Evolutionary conservation across 1,139 yeast genomes (phyloP), one percentile per base, ranked within the genome.

Genomic region (Groenewaldozyma sp.): DNA sequence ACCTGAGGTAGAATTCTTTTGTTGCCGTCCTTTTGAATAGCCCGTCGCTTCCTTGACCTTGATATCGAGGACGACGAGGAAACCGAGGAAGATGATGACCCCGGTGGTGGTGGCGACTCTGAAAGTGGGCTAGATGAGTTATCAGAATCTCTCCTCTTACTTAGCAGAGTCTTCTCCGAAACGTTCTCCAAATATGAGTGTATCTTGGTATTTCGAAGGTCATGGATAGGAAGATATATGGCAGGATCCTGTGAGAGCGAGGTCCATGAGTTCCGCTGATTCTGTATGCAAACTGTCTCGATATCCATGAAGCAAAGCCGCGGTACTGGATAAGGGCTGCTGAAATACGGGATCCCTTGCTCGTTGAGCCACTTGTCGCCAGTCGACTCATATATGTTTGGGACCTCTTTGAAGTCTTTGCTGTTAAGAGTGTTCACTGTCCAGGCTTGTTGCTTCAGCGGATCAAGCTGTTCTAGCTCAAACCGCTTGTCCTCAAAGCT

Each of bases 391-490:
- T 60, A 53, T 2, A 77, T 47, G 2, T 74, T 66, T 20, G 60
- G 58, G 1, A 79, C 84, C 11, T 62, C 62, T 42, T 67, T 64
- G 59, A 80, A 79, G 45, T 60, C 65, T 3, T 48, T 47, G 1
- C 64, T 55, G 11, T 57, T 52, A 1, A 78, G 55, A 1, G 67
- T 64, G 36, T 63, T 64, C 10, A 68, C 58, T 1, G 82, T 69
- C 84, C 86, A 78, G 38, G 74, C 74, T 45, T 69, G 72, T 36
- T 74, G 78, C 4, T 60, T 61, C 22, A 76, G 48, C 10, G 67
- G 48, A 1, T 66, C 53, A 5, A 67, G 45, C 35, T 52, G 51
- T 58, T 45, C 46, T 7, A 46, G 45, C 16, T 42, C 40, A 28
- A 34, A 22, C 26, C 19, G 34, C 22, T 28, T 33, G 5, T 28